Evolutionary conservation across 2,329 filamentous ascomycete species (phyloP).

Genomic region (Fusarium fracticaudum): DNA sequence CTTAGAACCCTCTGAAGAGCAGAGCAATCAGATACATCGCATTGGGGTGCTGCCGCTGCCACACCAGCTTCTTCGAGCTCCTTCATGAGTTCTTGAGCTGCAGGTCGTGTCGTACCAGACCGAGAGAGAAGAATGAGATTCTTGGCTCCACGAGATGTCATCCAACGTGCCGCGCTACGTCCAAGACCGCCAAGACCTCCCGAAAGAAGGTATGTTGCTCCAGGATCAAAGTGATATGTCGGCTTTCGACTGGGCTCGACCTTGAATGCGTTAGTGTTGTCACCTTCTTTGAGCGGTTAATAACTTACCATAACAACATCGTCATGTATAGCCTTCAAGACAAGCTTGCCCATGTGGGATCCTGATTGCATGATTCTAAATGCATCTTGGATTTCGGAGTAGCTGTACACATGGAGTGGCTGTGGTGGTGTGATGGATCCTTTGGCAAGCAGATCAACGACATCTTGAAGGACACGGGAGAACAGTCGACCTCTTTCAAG

Average conservation of each 20-base stretch:
- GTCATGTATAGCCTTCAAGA: not conserved
- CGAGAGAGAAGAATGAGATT: not conserved
- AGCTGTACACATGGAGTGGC: not conserved
- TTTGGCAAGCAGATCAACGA: not conserved
- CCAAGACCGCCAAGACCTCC: not conserved
- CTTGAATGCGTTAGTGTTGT: constrained; percentile 25
- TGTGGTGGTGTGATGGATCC: not conserved
- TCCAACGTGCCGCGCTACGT: not conserved
- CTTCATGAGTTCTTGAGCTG: not conserved
- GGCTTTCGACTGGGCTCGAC: not conserved
- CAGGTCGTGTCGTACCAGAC: not conserved
- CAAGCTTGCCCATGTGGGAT: not conserved
- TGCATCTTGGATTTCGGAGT: not conserved
- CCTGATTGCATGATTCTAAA: constrained; percentile 1
- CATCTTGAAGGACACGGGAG: not conserved
- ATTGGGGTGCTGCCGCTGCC: constrained; percentile 48
- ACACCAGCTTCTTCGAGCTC: constrained; percentile 35
- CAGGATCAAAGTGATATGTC: constrained; percentile 35
- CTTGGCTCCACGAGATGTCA: not conserved
- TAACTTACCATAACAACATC: not conserved
- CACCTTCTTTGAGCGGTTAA: accelerated
- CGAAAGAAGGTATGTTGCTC: not conserved
- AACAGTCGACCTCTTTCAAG: not conserved
- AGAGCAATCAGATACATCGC: constrained; percentile 57
- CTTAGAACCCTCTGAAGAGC: constrained; percentile 42